phyloP scores from a whole-genome alignment of 306 rosid genomes.

The Prunus persica region DNA sequence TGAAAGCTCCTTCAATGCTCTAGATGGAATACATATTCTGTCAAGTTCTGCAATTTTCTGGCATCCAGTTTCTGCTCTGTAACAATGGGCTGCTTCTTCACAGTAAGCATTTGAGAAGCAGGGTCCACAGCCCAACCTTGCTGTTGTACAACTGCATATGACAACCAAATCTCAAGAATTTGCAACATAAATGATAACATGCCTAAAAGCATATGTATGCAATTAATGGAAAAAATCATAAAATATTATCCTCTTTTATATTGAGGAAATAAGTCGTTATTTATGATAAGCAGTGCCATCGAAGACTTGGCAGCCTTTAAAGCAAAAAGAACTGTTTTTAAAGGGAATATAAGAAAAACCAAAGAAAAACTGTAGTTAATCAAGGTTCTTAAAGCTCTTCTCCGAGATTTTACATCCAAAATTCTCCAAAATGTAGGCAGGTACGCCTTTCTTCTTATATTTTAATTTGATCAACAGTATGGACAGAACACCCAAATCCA shows the following conservation, averaged over 20 bases:
- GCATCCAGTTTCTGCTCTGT: slow-evolving; percentile 82
- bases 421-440: background rate
- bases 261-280: background rate
- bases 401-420: background rate
- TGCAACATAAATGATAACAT: background rate
- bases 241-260: background rate
- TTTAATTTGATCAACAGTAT: background rate
- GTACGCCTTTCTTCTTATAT: background rate
- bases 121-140: slow-evolving; percentile 80
- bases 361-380: background rate
- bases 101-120: slow-evolving; percentile 71
- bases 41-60: slow-evolving; percentile 79
- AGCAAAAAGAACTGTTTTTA: background rate
- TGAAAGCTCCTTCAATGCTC: slow-evolving; percentile 58
- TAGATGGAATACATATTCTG: slow-evolving; percentile 85
- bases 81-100: slow-evolving; percentile 64
- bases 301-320: background rate
- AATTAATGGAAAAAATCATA: background rate
- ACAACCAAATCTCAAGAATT: slow-evolving; percentile 7
- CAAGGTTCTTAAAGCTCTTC: background rate
- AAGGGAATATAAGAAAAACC: too few species aligned
- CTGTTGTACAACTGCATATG: slow-evolving; percentile 50
- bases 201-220: background rate
- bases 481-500: too few species aligned
- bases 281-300: background rate